Conservation (phyloP, 176 grass and related monocot genomes). For the Eragrostis curvula region DNA sequence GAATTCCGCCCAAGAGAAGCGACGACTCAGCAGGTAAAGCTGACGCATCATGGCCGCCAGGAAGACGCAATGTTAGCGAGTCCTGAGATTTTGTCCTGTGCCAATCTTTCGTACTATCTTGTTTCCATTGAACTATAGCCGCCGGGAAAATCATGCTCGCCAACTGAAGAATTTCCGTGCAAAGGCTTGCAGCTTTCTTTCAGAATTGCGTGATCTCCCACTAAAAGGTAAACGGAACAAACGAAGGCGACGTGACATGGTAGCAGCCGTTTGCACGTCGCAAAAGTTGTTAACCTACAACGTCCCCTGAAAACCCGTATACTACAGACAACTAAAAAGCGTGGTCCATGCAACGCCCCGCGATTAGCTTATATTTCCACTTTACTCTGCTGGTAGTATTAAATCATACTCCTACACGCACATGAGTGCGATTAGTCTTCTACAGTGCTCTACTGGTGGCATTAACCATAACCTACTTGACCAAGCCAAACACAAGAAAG, state of each 20-base stretch:
- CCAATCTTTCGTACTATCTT: background rate
- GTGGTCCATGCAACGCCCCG: background rate
- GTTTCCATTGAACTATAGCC: background rate
- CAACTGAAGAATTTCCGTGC: background rate
- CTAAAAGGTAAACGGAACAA: background rate
- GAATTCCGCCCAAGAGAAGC: background rate
- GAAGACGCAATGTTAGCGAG: too few species aligned
- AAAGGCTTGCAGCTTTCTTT: background rate
- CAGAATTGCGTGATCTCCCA: background rate
- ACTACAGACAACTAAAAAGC: background rate
- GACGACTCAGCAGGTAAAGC: background rate
- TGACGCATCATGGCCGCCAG: background rate
- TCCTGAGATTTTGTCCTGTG: too few species aligned
- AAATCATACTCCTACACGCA: too few species aligned
- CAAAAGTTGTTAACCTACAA: background rate
- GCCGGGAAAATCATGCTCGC: background rate
- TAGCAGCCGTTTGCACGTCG: background rate
- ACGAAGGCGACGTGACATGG: background rate
- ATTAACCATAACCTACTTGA: background rate
- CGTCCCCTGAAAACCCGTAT: background rate
- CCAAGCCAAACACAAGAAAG: too few species aligned
- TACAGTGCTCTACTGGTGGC: too few species aligned
- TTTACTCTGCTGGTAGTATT: too few species aligned
- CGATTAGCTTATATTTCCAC: too few species aligned
- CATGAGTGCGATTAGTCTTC: too few species aligned